Conservation (phyloP, 2,329 filamentous ascomycete species). For the Botrytis sinoallii region DNA sequence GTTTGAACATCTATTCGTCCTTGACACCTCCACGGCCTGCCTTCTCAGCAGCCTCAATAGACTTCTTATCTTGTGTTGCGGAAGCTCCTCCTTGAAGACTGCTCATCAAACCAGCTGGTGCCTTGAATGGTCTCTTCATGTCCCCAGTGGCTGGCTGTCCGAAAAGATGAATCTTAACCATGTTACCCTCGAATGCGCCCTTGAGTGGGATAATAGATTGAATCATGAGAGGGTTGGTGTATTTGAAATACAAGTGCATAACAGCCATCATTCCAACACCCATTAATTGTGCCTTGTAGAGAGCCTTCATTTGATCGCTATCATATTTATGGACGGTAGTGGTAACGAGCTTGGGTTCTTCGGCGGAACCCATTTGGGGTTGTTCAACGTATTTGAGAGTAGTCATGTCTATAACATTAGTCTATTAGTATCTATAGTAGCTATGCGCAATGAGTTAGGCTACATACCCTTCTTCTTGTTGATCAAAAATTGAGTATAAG, state of each 20-base stretch:
- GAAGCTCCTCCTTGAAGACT: slow-evolving; percentile 64
- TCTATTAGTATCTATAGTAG: neutral
- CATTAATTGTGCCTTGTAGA: slow-evolving; percentile 91
- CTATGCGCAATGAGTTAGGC: neutral
- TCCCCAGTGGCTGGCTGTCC: slow-evolving; percentile 85
- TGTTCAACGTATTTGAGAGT: slow-evolving; percentile 99
- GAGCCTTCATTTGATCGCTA: slow-evolving; percentile 73
- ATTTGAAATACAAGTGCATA: slow-evolving; percentile 99
- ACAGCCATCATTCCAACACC: slow-evolving; percentile 96
- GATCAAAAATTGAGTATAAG: slow-evolving; percentile 81
- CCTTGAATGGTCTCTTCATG: slow-evolving; percentile 95
- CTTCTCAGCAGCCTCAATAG: slow-evolving; percentile 76
- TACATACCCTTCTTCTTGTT: slow-evolving; percentile 93
- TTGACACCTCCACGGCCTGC: slow-evolving; percentile 68
- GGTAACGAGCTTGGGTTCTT: slow-evolving; percentile 93
- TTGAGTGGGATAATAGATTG: slow-evolving; percentile 98
- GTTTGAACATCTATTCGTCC: slow-evolving; percentile 54
- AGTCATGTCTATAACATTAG: slow-evolving; percentile 71
- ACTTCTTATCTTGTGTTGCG: slow-evolving; percentile 89
- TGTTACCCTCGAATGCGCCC: slow-evolving; percentile 89
- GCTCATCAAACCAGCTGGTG: slow-evolving; percentile 75
- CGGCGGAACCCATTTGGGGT: slow-evolving; percentile 84
- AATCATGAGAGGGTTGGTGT: slow-evolving; percentile 98
- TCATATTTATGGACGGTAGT: slow-evolving; percentile 98
- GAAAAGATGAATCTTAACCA: slow-evolving; percentile 92